Conservation (phyloP, 148 eudicot genomes). For the Camellia japonica region DNA sequence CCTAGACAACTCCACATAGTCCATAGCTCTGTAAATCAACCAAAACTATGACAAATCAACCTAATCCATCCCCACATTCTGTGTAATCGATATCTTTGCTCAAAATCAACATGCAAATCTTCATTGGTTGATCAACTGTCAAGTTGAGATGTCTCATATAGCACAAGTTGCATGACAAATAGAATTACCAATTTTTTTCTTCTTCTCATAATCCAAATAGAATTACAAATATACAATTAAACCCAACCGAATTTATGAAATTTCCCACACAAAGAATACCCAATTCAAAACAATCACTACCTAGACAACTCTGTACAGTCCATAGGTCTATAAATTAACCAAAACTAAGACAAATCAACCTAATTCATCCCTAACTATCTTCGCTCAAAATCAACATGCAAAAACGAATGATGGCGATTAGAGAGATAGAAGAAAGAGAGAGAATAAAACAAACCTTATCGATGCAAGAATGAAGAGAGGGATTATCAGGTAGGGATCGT, state of each 20-base stretch:
- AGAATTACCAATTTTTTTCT: too few species aligned
- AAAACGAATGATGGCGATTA: neutral
- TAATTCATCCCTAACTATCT: neutral
- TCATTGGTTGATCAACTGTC: neutral
- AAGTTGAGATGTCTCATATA: too few species aligned
- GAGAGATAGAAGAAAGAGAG: neutral
- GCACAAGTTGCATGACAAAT: too few species aligned
- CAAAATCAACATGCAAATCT: neutral
- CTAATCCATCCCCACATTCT: neutral
- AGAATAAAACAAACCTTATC: conserved; percentile 33
- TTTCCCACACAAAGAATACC: neutral
- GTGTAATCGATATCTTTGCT: neutral
- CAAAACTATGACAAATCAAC: neutral
- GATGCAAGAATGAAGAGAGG: conserved; percentile 47
- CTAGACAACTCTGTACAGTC: too few species aligned
- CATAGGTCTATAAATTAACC: neutral
- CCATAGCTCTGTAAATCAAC: neutral
- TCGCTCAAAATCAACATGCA: neutral
- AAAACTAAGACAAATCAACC: neutral
- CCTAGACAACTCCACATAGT: neutral
- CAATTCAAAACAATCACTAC: neutral
- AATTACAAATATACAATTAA: too few species aligned
- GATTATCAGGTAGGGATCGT: conserved; percentile 43
- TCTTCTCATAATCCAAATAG: too few species aligned
- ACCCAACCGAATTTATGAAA: too few species aligned